phyloP scores from a whole-genome alignment of 805 yeast species.

The Cyberlindnera bimundalis region DNA sequence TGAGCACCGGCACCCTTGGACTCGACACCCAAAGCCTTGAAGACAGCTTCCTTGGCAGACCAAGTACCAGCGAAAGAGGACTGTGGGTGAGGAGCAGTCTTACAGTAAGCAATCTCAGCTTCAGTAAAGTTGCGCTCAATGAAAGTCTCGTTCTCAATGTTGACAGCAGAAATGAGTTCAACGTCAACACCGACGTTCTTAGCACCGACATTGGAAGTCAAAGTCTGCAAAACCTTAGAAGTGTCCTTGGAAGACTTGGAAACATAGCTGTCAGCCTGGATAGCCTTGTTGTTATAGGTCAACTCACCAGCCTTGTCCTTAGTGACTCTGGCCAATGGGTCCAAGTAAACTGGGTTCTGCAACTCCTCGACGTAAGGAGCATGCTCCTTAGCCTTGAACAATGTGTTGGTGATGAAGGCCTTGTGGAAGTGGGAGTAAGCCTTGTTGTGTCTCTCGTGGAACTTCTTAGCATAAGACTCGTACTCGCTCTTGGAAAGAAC shows the following conservation, averaged over 20 bases:
- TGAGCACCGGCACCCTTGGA: conserved; percentile 96
- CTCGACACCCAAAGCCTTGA: conserved; percentile 87
- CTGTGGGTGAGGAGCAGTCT: conserved; percentile 67
- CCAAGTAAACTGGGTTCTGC: conserved; percentile 89
- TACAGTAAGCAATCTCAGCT: conserved; percentile 76
- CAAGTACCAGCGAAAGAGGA: conserved; percentile 97
- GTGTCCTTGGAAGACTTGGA: conserved; percentile 51
- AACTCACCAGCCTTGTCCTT: conserved; percentile 39
- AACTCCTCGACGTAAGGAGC: conserved; percentile 89
- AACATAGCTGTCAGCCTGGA: conserved; percentile 49
- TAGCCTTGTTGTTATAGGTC: conserved; percentile 44
- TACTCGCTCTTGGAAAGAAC: conserved; percentile 71
- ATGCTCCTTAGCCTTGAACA: conserved; percentile 89
- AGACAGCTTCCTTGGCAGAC: conserved; percentile 99
- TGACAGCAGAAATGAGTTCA: conserved; percentile 78
- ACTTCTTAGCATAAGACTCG: conserved; percentile 67
- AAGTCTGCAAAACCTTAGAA: conserved; percentile 53
- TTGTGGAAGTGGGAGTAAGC: conserved; percentile 95
- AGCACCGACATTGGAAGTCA: conserved; percentile 46
- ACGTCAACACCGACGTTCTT: conserved; percentile 94
- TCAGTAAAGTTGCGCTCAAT: conserved; percentile 88
- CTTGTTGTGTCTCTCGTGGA: conserved; percentile 74
- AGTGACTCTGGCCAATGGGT: conserved; percentile 73
- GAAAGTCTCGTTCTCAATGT: conserved; percentile 86
- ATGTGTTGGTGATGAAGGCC: conserved; percentile 84